Conservation (phyloP, 257 asterid species). For the Solanum megistacrolobum region DNA sequence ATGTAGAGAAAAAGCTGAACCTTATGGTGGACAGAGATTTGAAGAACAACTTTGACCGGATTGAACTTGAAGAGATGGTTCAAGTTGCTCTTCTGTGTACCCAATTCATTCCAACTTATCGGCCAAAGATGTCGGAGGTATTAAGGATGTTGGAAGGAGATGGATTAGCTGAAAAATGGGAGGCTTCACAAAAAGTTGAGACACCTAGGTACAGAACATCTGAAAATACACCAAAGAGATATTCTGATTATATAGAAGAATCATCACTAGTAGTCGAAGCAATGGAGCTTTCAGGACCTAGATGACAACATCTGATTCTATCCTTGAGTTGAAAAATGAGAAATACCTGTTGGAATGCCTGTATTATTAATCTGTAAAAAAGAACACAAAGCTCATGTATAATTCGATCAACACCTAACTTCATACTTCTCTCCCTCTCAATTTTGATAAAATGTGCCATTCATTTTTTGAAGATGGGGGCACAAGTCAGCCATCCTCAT, state of each 20-base stretch:
- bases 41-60: constrained; percentile 8
- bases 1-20: constrained; percentile 19
- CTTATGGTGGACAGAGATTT: constrained; percentile 18
- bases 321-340: background rate
- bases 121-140: constrained; percentile 33
- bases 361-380: background rate
- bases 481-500: background rate
- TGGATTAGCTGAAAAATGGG: constrained; percentile 11
- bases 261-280: constrained; percentile 13
- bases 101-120: constrained; percentile 13
- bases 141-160: constrained; percentile 32
- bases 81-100: constrained; percentile 27
- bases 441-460: background rate
- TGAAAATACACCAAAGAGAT: constrained; percentile 1
- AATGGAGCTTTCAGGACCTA: constrained; percentile 23
- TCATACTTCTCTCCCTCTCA: background rate
- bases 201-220: background rate
- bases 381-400: background rate
- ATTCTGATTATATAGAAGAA: constrained; percentile 10
- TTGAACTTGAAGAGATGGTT: constrained; percentile 27
- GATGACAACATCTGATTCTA: constrained; percentile 3
- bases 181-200: constrained; percentile 17
- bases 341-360: background rate
- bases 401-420: background rate
- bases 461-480: background rate